Percentiles rank a stretch among this genome's conserved stretches.
phyloP scores from a whole-genome alignment of 495 filamentous ascomycete genomes.

The Tuber aestivum region DNA sequence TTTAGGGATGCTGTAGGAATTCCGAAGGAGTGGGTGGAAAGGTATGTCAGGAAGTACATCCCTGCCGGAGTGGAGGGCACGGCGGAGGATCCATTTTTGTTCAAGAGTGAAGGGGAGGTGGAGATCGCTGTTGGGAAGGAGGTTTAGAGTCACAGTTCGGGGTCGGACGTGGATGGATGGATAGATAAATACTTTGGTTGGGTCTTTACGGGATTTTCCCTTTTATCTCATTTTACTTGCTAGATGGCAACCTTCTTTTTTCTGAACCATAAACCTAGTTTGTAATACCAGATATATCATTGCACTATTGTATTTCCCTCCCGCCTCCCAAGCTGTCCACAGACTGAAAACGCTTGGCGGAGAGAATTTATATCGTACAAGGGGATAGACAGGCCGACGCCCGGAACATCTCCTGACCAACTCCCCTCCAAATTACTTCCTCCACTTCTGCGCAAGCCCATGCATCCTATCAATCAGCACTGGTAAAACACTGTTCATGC shows the following conservation, averaged over 20 bases:
- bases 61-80: conserved; percentile 31
- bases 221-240: not conserved
- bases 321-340: not conserved
- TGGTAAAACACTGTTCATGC: conserved; percentile 76
- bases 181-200: not conserved
- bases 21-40: conserved; percentile 53
- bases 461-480: conserved; percentile 93
- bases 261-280: not conserved
- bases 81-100: conserved; percentile 34
- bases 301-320: not conserved
- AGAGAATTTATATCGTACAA: conserved; percentile 2
- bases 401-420: not conserved
- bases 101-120: not conserved
- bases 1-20: conserved; percentile 60
- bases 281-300: not conserved
- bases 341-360: not conserved
- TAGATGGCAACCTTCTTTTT: not conserved
- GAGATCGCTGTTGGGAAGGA: not conserved
- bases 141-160: not conserved
- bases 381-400: not conserved
- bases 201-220: not conserved
- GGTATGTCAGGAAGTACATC: conserved; percentile 56
- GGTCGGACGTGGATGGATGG: not conserved
- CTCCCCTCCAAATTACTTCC: conserved; percentile 50
- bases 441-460: conserved; percentile 85